phyloP scores from a whole-genome alignment of 2,329 filamentous ascomycete species.

The Juglanconis oblonga region DNA sequence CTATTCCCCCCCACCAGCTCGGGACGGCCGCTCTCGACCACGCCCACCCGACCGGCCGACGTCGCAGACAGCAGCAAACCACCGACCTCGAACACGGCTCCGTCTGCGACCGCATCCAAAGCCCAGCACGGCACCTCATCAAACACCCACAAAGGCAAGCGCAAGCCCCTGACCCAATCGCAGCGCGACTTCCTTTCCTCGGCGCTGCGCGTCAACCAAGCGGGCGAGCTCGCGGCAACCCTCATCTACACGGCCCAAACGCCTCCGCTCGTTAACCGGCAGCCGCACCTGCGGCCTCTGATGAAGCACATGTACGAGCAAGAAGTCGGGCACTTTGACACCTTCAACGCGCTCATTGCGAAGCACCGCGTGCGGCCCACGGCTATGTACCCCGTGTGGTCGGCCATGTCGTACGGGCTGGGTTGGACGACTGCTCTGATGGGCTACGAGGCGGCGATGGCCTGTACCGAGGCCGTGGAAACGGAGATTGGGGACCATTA shows the following conservation, averaged over 20 bases:
- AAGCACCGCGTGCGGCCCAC: conserved; percentile 90
- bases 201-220: conserved; percentile 92
- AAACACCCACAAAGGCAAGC: conserved; percentile 33
- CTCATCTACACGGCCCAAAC: conserved; percentile 91
- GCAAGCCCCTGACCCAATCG: conserved; percentile 62
- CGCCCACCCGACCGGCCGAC: conserved; percentile 16
- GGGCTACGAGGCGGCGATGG: conserved; percentile 94
- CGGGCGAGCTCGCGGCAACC: conserved; percentile 93
- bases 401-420: conserved; percentile 71
- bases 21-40: conserved; percentile 18
- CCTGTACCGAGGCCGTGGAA: conserved; percentile 96
- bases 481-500: conserved; percentile 97
- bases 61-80: conserved; percentile 8
- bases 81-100: not conserved
- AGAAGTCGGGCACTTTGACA: conserved; percentile 81
- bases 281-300: conserved; percentile 83
- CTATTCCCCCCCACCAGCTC: conserved; percentile 23
- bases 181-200: conserved; percentile 75
- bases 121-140: conserved; percentile 16
- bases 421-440: conserved; percentile 89
- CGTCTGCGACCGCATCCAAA: not conserved
- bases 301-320: conserved; percentile 99
- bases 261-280: conserved; percentile 71
- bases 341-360: conserved; percentile 79
- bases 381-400: conserved; percentile 89